phyloP scores from a whole-genome alignment of 441 rosid species.

The Sinapis alba region DNA sequence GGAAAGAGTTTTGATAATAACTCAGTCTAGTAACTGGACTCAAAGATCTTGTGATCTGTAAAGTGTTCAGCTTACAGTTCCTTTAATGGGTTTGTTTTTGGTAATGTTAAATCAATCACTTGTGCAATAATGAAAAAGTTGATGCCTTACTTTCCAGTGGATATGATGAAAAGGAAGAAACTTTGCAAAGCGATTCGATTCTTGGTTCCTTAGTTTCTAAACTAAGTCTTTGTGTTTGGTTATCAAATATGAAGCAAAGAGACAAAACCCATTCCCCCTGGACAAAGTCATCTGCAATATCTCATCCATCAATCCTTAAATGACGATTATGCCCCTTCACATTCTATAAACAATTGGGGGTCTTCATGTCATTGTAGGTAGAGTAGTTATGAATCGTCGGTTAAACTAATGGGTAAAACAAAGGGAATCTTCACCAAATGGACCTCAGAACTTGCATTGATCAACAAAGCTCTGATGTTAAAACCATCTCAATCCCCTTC shows the following conservation, averaged over 20 bases:
- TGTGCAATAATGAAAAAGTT: constrained; percentile 24
- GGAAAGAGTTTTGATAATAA: not conserved
- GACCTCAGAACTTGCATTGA: constrained; percentile 39
- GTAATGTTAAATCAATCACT: not conserved
- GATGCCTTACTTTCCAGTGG: constrained; percentile 44
- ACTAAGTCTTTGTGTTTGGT: constrained; percentile 15
- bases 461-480: constrained; percentile 8
- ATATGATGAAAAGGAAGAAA: constrained; percentile 32
- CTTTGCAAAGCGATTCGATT: constrained; percentile 20
- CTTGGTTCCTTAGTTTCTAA: not conserved
- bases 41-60: not conserved
- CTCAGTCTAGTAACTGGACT: constrained; percentile 9
- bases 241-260: constrained; percentile 32
- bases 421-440: constrained; percentile 35
- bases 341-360: not conserved
- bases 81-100: not conserved
- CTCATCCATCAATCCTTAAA: not conserved
- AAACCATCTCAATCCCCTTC: constrained; percentile 22
- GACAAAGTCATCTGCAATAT: constrained; percentile 23
- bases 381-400: constrained; percentile 11
- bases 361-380: constrained; percentile 2
- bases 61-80: not conserved
- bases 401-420: not conserved
- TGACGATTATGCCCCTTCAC: constrained; percentile 24
- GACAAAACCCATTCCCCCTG: constrained; percentile 22